Base-by-base conservation (phyloP, 768 basidiomycete species). In the Sistotremastrum suecicum region DNA sequence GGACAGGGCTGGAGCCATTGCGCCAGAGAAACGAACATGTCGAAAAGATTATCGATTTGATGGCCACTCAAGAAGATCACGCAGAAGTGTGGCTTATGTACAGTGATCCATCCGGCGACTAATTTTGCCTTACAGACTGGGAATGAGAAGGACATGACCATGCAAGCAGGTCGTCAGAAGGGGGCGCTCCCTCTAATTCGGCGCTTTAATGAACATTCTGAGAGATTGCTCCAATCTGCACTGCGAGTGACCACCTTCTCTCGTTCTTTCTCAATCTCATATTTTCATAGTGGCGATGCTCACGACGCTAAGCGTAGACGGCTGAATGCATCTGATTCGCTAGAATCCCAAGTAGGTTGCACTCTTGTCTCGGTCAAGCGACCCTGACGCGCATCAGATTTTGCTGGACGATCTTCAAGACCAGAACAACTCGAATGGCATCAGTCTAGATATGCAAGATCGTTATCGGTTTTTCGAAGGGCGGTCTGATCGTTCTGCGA, bases 151-250 rank as follows among this genome's bases (percentile, higher is more conserved):
- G 95, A 99, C 54, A 58, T 86, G 28, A 98, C 95, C 1, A 99
- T 98, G 95, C 88, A 88, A 59, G 79, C 94, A 9, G 95, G 95
- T 10, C 75, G 82, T 55, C 85, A 95, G 60, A 73, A 79, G 42
- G 83, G 80, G 34, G 84, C 87, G 8, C 63, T 99, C 28, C 95
- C 95, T 0, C 71, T 98, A 41, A 98, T 99, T 52, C 74, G 94
- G 42, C 86, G 92, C 58, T 98, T 99, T 65, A 99, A 98, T 56
- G 90, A 97, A 56, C 95, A 99, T 60, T 95, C 90, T 0, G 89
- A 94, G 53, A 67, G 90, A 52, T 66, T 97, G 7, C 66, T 98
- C 9, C 81, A 83, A 48, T 79, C 86, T 38, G 81, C 84, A 4
- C 55, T 88, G 85, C 84, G 56, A 53, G 67, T 57, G n/a, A 5